Percentiles rank a stretch among this genome's conserved stretches.
Evolutionary conservation across 352 stramenopile species (phyloP).

Genomic region (Lagenidium giganteum): DNA sequence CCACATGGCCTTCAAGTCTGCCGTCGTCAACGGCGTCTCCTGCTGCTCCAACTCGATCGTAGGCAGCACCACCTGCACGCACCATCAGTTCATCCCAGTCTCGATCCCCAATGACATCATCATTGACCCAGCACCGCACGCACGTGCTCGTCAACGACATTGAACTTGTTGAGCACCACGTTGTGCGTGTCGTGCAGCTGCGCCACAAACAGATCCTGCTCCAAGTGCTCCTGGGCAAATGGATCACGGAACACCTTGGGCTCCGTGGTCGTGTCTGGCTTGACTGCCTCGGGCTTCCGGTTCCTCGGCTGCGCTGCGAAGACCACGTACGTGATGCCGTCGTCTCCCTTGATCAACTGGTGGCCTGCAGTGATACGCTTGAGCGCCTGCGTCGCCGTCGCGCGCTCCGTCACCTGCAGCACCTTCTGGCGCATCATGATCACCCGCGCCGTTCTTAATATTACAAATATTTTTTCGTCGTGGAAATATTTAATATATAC

Average conservation of each 20-base stretch:
- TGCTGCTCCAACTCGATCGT: conserved; percentile 71
- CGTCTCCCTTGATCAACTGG: conserved; percentile 37
- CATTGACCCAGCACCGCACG: conserved; percentile 2
- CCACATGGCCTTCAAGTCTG: conserved; percentile 68
- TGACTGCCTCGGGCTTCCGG: conserved; percentile 30
- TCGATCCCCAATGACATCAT: background rate
- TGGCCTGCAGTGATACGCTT: conserved; percentile 55
- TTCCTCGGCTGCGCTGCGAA: conserved; percentile 36
- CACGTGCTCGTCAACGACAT: conserved; percentile 72
- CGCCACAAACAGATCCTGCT: conserved; percentile 61
- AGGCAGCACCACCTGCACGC: conserved; percentile 41
- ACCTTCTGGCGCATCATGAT: conserved; percentile 56
- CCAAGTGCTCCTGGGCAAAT: conserved; percentile 67
- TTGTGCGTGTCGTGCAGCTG: conserved; percentile 68
- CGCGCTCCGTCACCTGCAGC: conserved; percentile 53
- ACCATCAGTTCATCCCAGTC: background rate
- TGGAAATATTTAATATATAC: too few relatives aligned
- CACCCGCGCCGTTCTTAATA: background rate
- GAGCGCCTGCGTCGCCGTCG: conserved; percentile 49
- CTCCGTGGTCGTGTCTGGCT: conserved; percentile 11
- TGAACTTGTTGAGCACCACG: conserved; percentile 83
- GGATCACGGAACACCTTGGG: conserved; percentile 49
- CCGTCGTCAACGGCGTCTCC: conserved; percentile 36
- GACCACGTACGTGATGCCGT: conserved; percentile 42
- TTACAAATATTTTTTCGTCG: conserved; percentile 4